phyloP scores from a whole-genome alignment of 192 early-diverging fungal species.

The Coemansia javaensis region DNA sequence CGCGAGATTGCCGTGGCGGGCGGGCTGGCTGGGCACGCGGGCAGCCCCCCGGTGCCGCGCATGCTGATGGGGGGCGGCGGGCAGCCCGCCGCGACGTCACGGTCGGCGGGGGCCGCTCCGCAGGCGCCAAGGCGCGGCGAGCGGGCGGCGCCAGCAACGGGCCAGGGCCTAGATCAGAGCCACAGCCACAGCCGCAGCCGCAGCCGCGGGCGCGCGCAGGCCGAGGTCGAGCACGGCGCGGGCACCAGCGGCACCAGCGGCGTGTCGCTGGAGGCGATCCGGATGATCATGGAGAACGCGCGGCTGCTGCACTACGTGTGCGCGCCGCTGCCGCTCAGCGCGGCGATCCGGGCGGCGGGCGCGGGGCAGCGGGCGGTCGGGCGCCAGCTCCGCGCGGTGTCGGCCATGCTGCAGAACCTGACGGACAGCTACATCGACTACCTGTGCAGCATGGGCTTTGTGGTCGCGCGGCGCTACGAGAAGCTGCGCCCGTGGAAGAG shows the following conservation, averaged over 20 bases:
- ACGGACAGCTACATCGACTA: slow-evolving; percentile 49
- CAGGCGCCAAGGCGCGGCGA: slow-evolving; percentile 34
- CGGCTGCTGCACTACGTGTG: slow-evolving; percentile 48
- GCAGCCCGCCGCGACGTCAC: too few relatives aligned
- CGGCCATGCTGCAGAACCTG: slow-evolving; percentile 48
- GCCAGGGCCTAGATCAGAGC: too few relatives aligned
- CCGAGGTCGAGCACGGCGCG: too few relatives aligned
- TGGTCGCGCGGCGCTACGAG: slow-evolving; percentile 39
- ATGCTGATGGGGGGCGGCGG: slow-evolving; percentile 4
- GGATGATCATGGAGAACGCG: slow-evolving; percentile 43
- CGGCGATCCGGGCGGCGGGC: slow-evolving; percentile 24
- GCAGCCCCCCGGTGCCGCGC: slow-evolving; percentile 9
- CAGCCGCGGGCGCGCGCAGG: too few relatives aligned
- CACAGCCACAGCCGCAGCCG: too few relatives aligned
- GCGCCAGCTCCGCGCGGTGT: slow-evolving; percentile 32
- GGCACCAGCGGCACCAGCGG: too few relatives aligned
- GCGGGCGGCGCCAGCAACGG: background rate
- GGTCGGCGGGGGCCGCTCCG: slow-evolving; percentile 1
- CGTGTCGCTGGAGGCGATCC: slow-evolving; percentile 37
- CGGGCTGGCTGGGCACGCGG: slow-evolving; percentile 2
- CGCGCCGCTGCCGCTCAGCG: slow-evolving; percentile 36
- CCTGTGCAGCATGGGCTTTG: slow-evolving; percentile 42
- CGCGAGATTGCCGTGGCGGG: slow-evolving; percentile 29
- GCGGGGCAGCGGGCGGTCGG: slow-evolving; percentile 29
- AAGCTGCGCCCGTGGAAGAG: slow-evolving; percentile 27